Evolutionary conservation across 441 rosid species (phyloP).

Genomic region (Aleurites moluccanus): DNA sequence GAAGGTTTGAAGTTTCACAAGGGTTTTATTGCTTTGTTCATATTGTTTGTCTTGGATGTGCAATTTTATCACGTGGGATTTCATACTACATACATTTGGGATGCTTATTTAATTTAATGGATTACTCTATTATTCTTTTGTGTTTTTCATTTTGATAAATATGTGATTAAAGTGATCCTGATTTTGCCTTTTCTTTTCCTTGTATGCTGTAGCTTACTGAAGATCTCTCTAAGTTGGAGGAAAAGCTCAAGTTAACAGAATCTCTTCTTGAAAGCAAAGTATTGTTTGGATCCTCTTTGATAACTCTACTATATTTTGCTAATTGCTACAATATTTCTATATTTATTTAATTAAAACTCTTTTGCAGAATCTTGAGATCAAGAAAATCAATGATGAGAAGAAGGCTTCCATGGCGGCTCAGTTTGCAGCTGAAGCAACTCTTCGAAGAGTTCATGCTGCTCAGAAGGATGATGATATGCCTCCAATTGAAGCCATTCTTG

Average conservation of each 20-base stretch:
- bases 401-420: constrained; percentile 99
- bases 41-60: neutral
- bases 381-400: constrained; percentile 92
- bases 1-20: neutral
- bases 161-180: constrained; percentile 24
- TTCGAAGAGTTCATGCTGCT: constrained; percentile 98
- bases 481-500: constrained; percentile 97
- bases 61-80: neutral
- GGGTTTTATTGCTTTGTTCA: neutral
- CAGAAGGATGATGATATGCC: constrained; percentile 99
- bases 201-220: constrained; percentile 68
- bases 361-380: constrained; percentile 88
- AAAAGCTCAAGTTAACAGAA: constrained; percentile 71
- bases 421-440: constrained; percentile 99
- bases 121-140: neutral
- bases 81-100: constrained; percentile 1
- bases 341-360: constrained; percentile 19
- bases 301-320: constrained; percentile 8
- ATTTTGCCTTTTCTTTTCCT: constrained; percentile 22
- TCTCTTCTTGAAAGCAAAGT: constrained; percentile 80
- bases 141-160: too few species aligned
- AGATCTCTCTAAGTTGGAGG: constrained; percentile 68
- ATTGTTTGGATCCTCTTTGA: constrained; percentile 21
- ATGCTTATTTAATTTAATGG: constrained; percentile 6
- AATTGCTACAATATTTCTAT: neutral